Base-by-base conservation (phyloP, 1,139 yeast genomes). In the Yamadazyma mexicana region DNA sequence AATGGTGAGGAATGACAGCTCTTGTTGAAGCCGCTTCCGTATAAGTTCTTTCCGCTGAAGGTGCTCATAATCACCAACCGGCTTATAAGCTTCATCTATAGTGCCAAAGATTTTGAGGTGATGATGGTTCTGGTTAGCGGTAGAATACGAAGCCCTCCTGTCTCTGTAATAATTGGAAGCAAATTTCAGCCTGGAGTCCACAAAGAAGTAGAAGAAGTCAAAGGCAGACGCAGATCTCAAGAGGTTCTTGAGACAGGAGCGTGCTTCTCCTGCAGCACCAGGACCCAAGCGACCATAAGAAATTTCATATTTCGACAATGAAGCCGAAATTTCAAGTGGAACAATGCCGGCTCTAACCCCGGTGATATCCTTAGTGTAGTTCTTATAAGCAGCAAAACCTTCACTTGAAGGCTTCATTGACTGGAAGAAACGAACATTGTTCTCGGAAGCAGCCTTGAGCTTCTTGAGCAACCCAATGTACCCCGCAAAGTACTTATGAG, bases 61-160 rank as follows among this genome's bases (percentile, higher is more conserved):
- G 27, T 54, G 51, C 43, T 66, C 71, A 43, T 49, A 63, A 23
- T 54, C 53, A 1, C 69, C 70, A 3, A 65, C 71, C 10, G 58
- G 56, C 20, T 54, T 58, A 44, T 66, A 66, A 0, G 60, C 51
- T 29, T 62, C 64, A 29, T 60, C 55, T 30, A 64, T 54, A 5
- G 65, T 53, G n/a, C 64, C 48, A 38, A 50, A 54, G 11, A 54
- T 34, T 33, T 53, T 51, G 18, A 47, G 46, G 33, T 49, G 54
- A 2, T 59, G 61, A 17, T 33, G 36, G 33, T 50, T 54, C 2
- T 59, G 61, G 25, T 25, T 24, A 4, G 36, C 9, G 10, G 49
- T 38, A 5, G 52, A 43, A 9, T 46, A 50, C 0, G 55, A 49
- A 3, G 35, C 20, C n/a, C 6, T 22, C 28, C 33, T 34, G 9